Evolutionary conservation across 208 protist genomes (phyloP), one percentile per base, ranked within the genome.

Genomic region (Wallacemonas rigidus): DNA sequence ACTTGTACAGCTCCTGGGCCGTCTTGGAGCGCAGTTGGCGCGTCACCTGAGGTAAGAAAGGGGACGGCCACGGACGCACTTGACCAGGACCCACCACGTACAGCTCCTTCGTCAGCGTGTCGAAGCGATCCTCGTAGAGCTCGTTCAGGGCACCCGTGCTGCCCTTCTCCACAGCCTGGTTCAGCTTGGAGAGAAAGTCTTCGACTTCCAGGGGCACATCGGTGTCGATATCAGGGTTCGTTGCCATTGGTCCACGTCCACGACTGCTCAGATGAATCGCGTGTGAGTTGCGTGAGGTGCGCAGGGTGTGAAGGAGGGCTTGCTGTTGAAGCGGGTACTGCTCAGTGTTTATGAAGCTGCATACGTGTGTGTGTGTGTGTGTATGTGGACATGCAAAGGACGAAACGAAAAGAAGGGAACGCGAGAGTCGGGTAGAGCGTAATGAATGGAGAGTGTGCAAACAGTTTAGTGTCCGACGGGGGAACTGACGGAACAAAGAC

Each of bases 191-290:
- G 73, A 96, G 87, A 75, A 96, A 96, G 17, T 72, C 69, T 65
- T 86, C 85, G 38, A 96, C 87, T 54, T 94, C 92, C 65, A 77
- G 71, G 9, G 92, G 90, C 53, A 96, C 90, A 72, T 95, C 89
- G n/a, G 81, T 85, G 85, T 96, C 89, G 77, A 94, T 88, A 85
- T 96, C 92, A 50, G 92, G 92, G 73, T 96, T 96, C 40, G 89
- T 92, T 12, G 87, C 74, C 91, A 96, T 96, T 35, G 69, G 71
- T 55, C 26, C 71, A 51, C 9, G 45, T 50, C 12, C 26, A 26
- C 26, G 26, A 26, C 26, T 26, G 26, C 26, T 26, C 26, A 26
- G 26, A 26, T 26, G 26, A 26, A 26, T 26, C 26, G 26, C 26
- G 26, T 26, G 26, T 26, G 26, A 0, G 26, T 26, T 26, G 26